phyloP scores from a whole-genome alignment of 768 basidiomycete genomes.

The Tylopilus felleus region DNA sequence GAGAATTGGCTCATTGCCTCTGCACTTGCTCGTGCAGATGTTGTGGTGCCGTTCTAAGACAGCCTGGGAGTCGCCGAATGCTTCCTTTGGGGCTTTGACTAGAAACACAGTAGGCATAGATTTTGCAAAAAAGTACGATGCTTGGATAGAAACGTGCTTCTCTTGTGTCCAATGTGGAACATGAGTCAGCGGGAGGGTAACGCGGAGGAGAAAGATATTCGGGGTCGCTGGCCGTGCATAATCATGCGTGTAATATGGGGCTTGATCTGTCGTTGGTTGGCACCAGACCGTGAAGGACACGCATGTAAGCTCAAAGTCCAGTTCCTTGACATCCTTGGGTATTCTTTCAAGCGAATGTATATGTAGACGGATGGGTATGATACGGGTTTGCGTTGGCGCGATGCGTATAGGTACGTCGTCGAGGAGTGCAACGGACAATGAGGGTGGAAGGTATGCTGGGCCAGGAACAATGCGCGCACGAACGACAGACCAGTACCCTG shows the following conservation, averaged over 20 bases:
- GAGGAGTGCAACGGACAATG: slow-evolving; percentile 20
- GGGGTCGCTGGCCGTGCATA: neutral
- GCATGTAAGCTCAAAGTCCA: slow-evolving; percentile 41
- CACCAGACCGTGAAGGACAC: slow-evolving; percentile 3
- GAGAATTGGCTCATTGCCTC: slow-evolving; percentile 48
- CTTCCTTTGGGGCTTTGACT: slow-evolving; percentile 51
- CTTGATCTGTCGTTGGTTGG: neutral
- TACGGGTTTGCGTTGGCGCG: slow-evolving; percentile 60
- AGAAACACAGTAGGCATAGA: slow-evolving; percentile 57
- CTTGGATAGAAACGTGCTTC: slow-evolving; percentile 41
- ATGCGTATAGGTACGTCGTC: slow-evolving; percentile 33
- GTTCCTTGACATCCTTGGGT: slow-evolving; percentile 25
- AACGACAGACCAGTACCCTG: slow-evolving; percentile 54
- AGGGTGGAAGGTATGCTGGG: slow-evolving; percentile 4
- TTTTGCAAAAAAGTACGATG: slow-evolving; percentile 55
- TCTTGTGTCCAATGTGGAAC: slow-evolving; percentile 38
- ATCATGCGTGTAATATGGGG: neutral
- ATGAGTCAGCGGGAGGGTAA: slow-evolving; percentile 46
- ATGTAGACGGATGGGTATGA: slow-evolving; percentile 49
- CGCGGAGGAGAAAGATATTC: slow-evolving; percentile 25
- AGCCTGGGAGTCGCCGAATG: slow-evolving; percentile 18
- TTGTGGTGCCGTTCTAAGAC: neutral
- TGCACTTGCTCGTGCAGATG: neutral
- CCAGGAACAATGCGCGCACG: slow-evolving; percentile 8
- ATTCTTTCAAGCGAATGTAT: slow-evolving; percentile 38